Evolutionary conservation across 352 stramenopile species (phyloP).

Genomic region (Pythium chondricola): DNA sequence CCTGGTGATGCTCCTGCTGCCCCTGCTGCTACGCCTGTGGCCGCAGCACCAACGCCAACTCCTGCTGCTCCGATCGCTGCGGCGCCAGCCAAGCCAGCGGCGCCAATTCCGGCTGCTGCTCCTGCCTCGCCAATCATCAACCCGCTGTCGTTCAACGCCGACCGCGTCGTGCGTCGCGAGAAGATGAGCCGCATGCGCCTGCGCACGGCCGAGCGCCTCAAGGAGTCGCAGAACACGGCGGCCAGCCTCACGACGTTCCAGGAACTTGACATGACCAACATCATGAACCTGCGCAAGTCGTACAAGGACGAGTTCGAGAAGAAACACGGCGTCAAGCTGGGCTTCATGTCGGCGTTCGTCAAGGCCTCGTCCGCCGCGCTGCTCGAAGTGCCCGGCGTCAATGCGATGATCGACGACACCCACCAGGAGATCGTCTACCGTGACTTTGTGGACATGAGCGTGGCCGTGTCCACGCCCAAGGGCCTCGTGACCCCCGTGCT

Average conservation of each 20-base stretch:
- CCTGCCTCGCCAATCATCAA: conserved; percentile 23
- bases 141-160: conserved; percentile 40
- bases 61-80: conserved; percentile 15
- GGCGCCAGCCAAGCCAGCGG: conserved; percentile 16
- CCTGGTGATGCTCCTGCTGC: conserved; percentile 51
- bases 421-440: conserved; percentile 98
- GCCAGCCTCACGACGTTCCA: conserved; percentile 99
- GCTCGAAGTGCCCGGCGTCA: conserved; percentile 93
- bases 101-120: conserved; percentile 13
- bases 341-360: conserved; percentile 99
- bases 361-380: conserved; percentile 93
- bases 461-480: conserved; percentile 95
- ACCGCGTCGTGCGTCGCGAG: conserved; percentile 70
- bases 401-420: conserved; percentile 97
- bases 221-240: conserved; percentile 97
- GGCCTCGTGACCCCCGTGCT: conserved; percentile 98
- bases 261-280: conserved; percentile 97
- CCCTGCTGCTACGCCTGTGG: conserved; percentile 18
- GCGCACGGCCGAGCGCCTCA: conserved; percentile 94
- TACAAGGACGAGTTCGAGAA: conserved; percentile 97
- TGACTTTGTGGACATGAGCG: conserved; percentile 97
- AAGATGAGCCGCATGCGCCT: conserved; percentile 99
- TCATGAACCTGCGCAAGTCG: conserved; percentile 92
- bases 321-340: conserved; percentile 98
- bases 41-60: conserved; percentile 16